Percentiles rank a stretch among this genome's conserved stretches.
Evolutionary conservation across 2,329 filamentous ascomycete genomes (phyloP).

Genomic region (Colletotrichum eleusines): DNA sequence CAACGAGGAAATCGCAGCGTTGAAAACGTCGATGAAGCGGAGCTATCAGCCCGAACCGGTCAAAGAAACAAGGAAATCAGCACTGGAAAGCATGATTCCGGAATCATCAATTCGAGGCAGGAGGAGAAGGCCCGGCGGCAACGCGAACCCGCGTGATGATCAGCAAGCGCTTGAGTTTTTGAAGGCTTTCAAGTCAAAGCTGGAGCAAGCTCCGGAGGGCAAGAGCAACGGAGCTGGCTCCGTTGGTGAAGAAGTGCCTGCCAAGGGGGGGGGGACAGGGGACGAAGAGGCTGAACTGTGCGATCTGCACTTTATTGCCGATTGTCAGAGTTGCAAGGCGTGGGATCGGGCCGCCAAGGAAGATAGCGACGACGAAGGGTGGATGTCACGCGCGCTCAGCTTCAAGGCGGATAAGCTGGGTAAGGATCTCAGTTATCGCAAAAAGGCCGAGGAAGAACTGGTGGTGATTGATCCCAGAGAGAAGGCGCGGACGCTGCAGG

Average conservation of each 20-base stretch:
- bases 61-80: slow-evolving; percentile 72
- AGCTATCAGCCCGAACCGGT: slow-evolving; percentile 64
- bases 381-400: slow-evolving; percentile 87
- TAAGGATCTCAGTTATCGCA: slow-evolving; percentile 91
- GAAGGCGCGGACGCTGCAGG: slow-evolving; percentile 79
- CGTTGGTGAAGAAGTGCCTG: slow-evolving; percentile 46
- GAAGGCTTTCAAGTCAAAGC: slow-evolving; percentile 81
- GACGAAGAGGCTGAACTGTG: slow-evolving; percentile 83
- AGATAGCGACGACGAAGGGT: slow-evolving; percentile 74
- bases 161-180: slow-evolving; percentile 77
- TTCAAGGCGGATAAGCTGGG: slow-evolving; percentile 92
- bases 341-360: slow-evolving; percentile 78
- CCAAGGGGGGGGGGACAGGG: slow-evolving; percentile 49
- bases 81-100: slow-evolving; percentile 81
- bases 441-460: slow-evolving; percentile 90
- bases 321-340: slow-evolving; percentile 90
- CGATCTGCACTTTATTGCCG: slow-evolving; percentile 94
- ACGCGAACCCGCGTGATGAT: slow-evolving; percentile 68
- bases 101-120: slow-evolving; percentile 76
- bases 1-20: slow-evolving; percentile 82
- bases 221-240: slow-evolving; percentile 48
- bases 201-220: slow-evolving; percentile 67
- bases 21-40: slow-evolving; percentile 86
- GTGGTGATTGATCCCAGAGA: slow-evolving; percentile 94
- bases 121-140: slow-evolving; percentile 73